These are phyloP conservation scores for Cruciata laevipes DNA, from an alignment of 257 asterid genomes.

Conservation along the genomic window DNA sequence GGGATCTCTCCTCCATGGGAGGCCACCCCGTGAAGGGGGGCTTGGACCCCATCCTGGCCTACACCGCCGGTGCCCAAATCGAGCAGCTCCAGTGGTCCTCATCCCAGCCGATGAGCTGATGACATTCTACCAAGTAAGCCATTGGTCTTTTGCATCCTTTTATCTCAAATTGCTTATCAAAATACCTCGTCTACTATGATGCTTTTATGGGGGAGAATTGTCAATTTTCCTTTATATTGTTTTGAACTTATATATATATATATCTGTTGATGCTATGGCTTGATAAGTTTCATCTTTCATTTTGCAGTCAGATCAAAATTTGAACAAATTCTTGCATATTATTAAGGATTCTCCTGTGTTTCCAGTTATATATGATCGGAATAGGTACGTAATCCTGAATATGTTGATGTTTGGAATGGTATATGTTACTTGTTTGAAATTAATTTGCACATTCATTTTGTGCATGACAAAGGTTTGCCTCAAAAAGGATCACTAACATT, in stretches of 20 bases:
- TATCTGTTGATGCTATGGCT: background rate
- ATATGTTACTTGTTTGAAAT: no score
- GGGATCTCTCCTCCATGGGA: conserved; percentile 96
- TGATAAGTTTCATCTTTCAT: conserved; percentile 13
- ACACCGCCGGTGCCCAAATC: conserved; percentile 91
- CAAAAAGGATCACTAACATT: conserved; percentile 3
- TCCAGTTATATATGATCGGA: conserved; percentile 81
- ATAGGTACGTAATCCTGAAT: conserved; percentile 34
- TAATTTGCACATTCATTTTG: background rate
- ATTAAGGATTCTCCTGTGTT: conserved; percentile 83
- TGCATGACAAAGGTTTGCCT: conserved; percentile 89
- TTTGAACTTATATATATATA: background rate
- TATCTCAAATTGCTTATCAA: background rate
- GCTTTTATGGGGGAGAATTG: conserved; percentile 30
- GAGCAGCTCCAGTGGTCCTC: conserved; percentile 99
- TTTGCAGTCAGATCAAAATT: conserved; percentile 76
- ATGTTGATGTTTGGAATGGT: background rate
- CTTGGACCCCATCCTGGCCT: conserved; percentile 86
- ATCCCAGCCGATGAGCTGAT: conserved; percentile 87
- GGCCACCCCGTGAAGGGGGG: conserved; percentile 96
- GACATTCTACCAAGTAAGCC: conserved; percentile 75
- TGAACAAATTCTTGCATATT: conserved; percentile 94
- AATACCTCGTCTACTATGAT: conserved; percentile 18
- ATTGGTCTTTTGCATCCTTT: conserved; percentile 15
- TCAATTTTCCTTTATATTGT: background rate